These are phyloP conservation scores for Claviceps quebecensis DNA, from an alignment of 2,329 filamentous ascomycete species.

Conservation along the genomic window DNA sequence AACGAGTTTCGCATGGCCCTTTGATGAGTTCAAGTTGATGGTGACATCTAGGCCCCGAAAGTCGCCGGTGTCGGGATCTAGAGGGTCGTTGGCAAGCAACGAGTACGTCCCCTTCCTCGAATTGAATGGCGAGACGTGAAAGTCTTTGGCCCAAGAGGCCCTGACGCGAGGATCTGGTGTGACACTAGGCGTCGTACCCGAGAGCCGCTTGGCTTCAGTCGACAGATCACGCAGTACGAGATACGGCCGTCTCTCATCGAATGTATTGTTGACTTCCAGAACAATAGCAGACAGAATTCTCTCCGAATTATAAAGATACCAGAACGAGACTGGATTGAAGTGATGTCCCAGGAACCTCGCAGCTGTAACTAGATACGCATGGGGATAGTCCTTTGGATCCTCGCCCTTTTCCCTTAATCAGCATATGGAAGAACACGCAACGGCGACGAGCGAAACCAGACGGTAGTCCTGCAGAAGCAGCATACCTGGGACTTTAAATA, in stretches of 20 bases:
- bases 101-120: constrained; percentile 42
- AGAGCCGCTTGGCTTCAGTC: constrained; percentile 9
- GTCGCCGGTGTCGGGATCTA: constrained; percentile 24
- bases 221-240: constrained; percentile 15
- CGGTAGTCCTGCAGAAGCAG: constrained; percentile 6
- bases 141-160: constrained; percentile 51
- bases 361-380: constrained; percentile 59
- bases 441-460: constrained; percentile 7
- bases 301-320: constrained; percentile 55
- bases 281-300: constrained; percentile 49
- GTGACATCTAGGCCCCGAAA: constrained; percentile 38
- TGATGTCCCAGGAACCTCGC: constrained; percentile 54
- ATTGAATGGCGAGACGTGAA: constrained; percentile 67
- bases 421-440: neutral
- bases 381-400: constrained; percentile 45
- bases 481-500: constrained; percentile 44
- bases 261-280: constrained; percentile 65
- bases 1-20: constrained; percentile 45
- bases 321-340: constrained; percentile 67
- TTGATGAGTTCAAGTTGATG: constrained; percentile 46
- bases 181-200: neutral
- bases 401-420: constrained; percentile 30
- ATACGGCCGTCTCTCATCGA: constrained; percentile 47
- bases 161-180: constrained; percentile 22
- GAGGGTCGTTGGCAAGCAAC: constrained; percentile 31